Base-by-base conservation (phyloP, 2,329 filamentous ascomycete species). In the Dothideomycetes sp. region DNA sequence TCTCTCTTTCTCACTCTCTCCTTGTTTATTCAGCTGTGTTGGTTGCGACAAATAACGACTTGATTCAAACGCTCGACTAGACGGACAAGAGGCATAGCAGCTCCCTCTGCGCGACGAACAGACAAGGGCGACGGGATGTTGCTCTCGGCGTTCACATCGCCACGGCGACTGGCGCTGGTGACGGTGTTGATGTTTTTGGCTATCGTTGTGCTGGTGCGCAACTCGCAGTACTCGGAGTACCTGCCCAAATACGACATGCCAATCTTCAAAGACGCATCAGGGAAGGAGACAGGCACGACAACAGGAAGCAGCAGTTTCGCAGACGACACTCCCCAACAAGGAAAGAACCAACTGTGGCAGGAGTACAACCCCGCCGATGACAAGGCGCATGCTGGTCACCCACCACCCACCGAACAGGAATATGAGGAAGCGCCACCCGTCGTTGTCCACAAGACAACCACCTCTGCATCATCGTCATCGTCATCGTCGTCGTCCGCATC, bases 81-180 rank as follows among this genome's bases (percentile, higher is more conserved):
- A n/a, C n/a, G n/a, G 27, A 25, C 12, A 20, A 5, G 16, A 30
- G 35, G 35, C 13, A 38, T 25, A 38, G 35, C 35, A 38, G 35
- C 6, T 28, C 19, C 35, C 35, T 38, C 35, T 38, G 35, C 23
- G 29, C 35, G 17, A 12, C 25, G 9, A 17, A 4, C 10, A 13
- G 13, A 24, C 13, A n/a, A n/a, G n/a, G n/a, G n/a, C 27, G 15
- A 42, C 37, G 43, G 12, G 16, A 55, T 55, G 53, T 47, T 55
- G 28, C 43, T 53, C 23, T 48, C 50, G 11, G 28, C 45, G 9
- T 53, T 51, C 23, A 43, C 49, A n/a, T 60, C 61, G 43, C 59
- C 61, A 6, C 57, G 60, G 49, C 59, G 56, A 49, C 55, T 65
- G 47, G 52, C 51, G 23, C 47, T 65, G 40, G 47, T 64, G 41